Evolutionary conservation across 345 rosid genomes (phyloP).

Genomic region (Pistacia integerrima): DNA sequence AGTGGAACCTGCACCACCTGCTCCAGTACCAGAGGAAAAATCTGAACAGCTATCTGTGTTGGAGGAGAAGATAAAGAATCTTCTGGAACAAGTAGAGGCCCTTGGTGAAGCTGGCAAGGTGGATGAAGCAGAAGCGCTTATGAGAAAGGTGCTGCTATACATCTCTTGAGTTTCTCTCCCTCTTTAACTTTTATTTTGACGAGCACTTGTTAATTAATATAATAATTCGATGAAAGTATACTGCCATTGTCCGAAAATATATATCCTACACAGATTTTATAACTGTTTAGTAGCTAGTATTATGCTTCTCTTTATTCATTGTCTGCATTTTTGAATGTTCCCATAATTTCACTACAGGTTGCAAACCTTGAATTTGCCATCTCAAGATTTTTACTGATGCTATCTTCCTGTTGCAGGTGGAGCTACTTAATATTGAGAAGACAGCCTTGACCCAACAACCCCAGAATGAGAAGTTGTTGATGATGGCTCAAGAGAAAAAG

Average conservation of each 20-base stretch:
- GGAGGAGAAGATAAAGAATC: conserved; percentile 92
- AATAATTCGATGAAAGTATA: not conserved
- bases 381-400: conserved; percentile 2
- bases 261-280: no score
- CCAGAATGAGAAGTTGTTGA: conserved; percentile 68
- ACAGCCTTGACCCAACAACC: conserved; percentile 61
- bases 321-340: not conserved
- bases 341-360: not conserved
- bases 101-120: conserved; percentile 99
- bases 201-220: not conserved
- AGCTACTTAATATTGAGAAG: conserved; percentile 79
- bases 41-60: conserved; percentile 77
- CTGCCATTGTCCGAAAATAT: not conserved
- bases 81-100: conserved; percentile 91
- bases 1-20: conserved; percentile 76
- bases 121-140: conserved; percentile 99
- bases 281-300: not conserved
- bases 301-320: not conserved
- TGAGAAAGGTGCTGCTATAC: conserved; percentile 75
- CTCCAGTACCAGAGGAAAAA: conserved; percentile 75
- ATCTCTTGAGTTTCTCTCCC: not conserved
- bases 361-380: not conserved
- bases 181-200: not conserved
- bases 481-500: conserved; percentile 93
- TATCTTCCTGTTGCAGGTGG: conserved; percentile 59